Conservation (phyloP, 2,329 filamentous ascomycete species). For the Stachybotrys echinatus region DNA sequence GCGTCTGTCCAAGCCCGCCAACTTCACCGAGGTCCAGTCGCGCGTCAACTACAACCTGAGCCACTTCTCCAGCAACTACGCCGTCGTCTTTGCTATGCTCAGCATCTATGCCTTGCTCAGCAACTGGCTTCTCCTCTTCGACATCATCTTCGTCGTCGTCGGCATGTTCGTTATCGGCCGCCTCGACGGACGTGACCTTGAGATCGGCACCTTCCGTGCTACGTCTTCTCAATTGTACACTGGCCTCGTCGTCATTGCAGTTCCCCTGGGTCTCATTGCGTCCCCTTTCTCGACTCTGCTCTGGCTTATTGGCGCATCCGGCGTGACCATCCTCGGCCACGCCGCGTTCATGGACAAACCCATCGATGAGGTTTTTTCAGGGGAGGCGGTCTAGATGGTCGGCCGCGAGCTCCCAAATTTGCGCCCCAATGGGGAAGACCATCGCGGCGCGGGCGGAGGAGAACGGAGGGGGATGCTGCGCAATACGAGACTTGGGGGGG, state of each 20-base stretch:
- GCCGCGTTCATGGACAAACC: conserved; percentile 96
- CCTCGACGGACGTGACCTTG: conserved; percentile 81
- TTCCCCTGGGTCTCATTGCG: conserved; percentile 80
- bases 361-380: conserved; percentile 99
- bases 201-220: conserved; percentile 75
- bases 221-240: conserved; percentile 95
- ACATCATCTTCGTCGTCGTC: conserved; percentile 79
- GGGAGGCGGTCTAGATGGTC: conserved; percentile 99
- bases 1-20: conserved; percentile 87
- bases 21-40: conserved; percentile 85
- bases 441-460: conserved; percentile 79
- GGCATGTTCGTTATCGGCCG: conserved; percentile 91
- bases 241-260: conserved; percentile 71
- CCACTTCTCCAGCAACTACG: conserved; percentile 99
- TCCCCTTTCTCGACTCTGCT: conserved; percentile 81
- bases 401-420: conserved; percentile 96
- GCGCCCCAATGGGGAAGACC: conserved; percentile 99
- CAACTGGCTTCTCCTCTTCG: conserved; percentile 81
- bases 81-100: conserved; percentile 87
- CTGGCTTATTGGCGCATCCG: conserved; percentile 94
- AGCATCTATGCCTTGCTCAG: conserved; percentile 92
- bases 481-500: conserved; percentile 28
- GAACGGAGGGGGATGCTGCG: conserved; percentile 43
- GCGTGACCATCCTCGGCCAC: conserved; percentile 91
- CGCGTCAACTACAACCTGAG: conserved; percentile 95